Base-by-base conservation (phyloP, 2,329 filamentous ascomycete genomes). In the Fusarium hostae region DNA sequence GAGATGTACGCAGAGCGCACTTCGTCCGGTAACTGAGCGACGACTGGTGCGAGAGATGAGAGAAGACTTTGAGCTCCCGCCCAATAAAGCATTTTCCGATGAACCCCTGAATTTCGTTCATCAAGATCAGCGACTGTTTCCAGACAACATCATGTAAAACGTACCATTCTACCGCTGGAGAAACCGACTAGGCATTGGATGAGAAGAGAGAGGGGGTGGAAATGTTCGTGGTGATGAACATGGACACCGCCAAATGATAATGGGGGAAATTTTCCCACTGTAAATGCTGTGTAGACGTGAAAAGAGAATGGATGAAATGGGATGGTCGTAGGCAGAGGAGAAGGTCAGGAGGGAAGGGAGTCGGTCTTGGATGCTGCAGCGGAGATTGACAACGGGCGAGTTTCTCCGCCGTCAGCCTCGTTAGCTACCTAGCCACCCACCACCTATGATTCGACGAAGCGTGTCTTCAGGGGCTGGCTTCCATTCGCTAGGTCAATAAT, bases 31-130 rank as follows among this genome's bases (percentile, higher is more conserved):
- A 35, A 32, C 45, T 22, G 32, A 57, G 7, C 18, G 44, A 39
- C 48, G 35, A 34, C 37, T 45, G 16, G 12, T 67, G 35, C 54
- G 54, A 10, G 62, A 67, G 20, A 52, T 52, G 34, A 41, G 15
- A 1, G 54, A 67, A 13, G 55, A 66, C 13, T 7, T 61, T 13
- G n/a, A 48, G 16, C 24, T 34, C 4, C 34, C 39, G 8, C 20
- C 24, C 5, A 24, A n/a, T 3, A 26, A 34, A 5, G 13, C 9
- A 13, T 5, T 16, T 2, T 28, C 18, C 3, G 11, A 10, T 11
- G 24, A 39, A 0, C 4, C 13, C 11, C 34, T 39, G 12, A 16
- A 9, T 13, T 13, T 13, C 11, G 2, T 0, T 0, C 16, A 11
- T 50, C 47, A n/a, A 34, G 47, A 11, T 24, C 11, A 50, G 28